Evolutionary conservation across 2,329 filamentous ascomycete genomes (phyloP), one percentile per base, ranked within the genome.

Genomic region (Colletotrichum sp.): DNA sequence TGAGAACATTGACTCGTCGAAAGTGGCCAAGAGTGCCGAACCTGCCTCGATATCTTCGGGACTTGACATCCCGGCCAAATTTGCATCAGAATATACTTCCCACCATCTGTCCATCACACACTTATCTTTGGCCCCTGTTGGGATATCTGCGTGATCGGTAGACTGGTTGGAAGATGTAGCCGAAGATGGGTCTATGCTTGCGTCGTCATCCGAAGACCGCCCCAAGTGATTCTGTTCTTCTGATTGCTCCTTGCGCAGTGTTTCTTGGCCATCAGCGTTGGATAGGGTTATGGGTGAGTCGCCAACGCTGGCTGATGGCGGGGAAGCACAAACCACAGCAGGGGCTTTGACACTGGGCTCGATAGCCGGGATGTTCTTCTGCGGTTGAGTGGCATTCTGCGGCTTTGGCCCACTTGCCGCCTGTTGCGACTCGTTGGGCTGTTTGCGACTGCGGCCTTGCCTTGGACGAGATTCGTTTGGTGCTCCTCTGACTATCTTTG

Each of bases 151-250:
- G 10, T 48, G 44, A 0, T 48, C 44, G 44, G n/a, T n/a, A 13
- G n/a, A 48, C 44, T 48, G 18, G 18, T 12, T 22, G 44, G 0
- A 0, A 22, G 44, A 48, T 48, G 44, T n/a, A 13, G 0, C n/a
- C 4, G 44, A 0, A 13, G 44, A 48, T 48, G n/a, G 44, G 44
- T 13, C 10, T 13, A 48, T 48, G 44, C 18, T 13, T 0, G 10
- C 44, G n/a, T 48, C n/a, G 44, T 13, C 44, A 48, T 22, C 44
- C n/a, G n/a, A 22, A 13, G 44, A 22, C 44, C n/a, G 10, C 10
- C 6, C 44, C 44, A 48, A 48, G 0, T 22, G n/a, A 22, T 48
- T 9, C n/a, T 22, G 44, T 22, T 22, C 44, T 48, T n/a, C 44
- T 48, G n/a, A 0, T 22, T 48, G 44, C 2, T 22, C 44, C n/a